Conservation (phyloP, 345 rosid species). For the Brassica cretica region DNA sequence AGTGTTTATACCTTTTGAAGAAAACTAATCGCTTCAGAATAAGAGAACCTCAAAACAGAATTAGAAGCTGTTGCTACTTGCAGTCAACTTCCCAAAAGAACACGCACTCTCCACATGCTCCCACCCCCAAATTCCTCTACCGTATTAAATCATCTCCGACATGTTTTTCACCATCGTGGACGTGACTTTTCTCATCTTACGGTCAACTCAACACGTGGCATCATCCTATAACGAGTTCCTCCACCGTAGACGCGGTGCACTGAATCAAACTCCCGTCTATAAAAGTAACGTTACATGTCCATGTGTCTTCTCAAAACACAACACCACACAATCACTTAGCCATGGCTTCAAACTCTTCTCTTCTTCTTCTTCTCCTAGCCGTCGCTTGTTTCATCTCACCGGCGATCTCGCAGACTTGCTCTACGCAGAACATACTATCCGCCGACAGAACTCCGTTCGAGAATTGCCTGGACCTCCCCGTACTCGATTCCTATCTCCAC, state of each 20-base stretch:
- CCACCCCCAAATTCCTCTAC: conserved; percentile 9
- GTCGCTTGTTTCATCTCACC: conserved; percentile 48
- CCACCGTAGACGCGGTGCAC: conserved; percentile 2
- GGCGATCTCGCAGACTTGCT: conserved; percentile 50
- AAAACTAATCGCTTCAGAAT: conserved; percentile 57
- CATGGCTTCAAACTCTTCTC: conserved; percentile 20
- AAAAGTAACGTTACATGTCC: neutral
- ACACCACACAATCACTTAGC: neutral
- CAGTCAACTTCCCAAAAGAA: conserved; percentile 31
- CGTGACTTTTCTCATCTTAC: conserved; percentile 1
- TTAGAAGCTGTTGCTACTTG: conserved; percentile 35
- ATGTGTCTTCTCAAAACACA: neutral
- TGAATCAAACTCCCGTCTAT: conserved; percentile 29
- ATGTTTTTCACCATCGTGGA: conserved; percentile 12
- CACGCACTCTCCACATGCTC: conserved; percentile 44
- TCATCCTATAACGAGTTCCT: conserved; percentile 4
- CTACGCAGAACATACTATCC: conserved; percentile 45
- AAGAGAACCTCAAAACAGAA: conserved; percentile 56
- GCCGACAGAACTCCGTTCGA: conserved; percentile 20
- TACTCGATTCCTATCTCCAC: conserved; percentile 58
- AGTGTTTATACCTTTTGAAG: conserved; percentile 54
- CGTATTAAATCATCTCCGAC: conserved; percentile 3
- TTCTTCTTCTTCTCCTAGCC: neutral
- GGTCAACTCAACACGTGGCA: conserved; percentile 40
- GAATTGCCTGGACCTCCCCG: conserved; percentile 54